Conservation (phyloP, 495 filamentous ascomycete genomes). For the Mycothermus thermophilus region DNA sequence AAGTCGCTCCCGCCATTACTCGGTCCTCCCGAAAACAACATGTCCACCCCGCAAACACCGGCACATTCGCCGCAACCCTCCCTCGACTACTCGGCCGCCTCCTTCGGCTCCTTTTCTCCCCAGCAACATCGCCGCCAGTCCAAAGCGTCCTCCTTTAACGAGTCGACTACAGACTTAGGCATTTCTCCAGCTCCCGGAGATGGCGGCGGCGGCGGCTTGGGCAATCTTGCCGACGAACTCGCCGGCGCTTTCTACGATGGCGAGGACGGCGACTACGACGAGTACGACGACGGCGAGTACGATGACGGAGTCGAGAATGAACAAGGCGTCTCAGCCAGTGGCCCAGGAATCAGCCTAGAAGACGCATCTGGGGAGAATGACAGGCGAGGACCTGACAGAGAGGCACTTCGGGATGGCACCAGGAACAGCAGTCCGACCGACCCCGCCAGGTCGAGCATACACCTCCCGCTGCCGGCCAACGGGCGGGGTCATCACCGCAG, state of each 20-base stretch:
- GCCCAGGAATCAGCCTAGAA: constrained; percentile 19
- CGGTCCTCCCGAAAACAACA: too few relatives aligned
- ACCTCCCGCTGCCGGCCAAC: constrained; percentile 24
- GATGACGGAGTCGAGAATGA: constrained; percentile 43
- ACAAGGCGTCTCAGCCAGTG: constrained; percentile 37
- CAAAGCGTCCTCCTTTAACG: constrained; percentile 45
- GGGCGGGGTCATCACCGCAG: constrained; percentile 32
- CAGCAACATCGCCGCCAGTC: constrained; percentile 33
- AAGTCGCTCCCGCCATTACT: not conserved
- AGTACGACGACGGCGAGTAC: constrained; percentile 42
- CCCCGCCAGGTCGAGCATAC: too few relatives aligned
- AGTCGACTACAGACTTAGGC: constrained; percentile 40
- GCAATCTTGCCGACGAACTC: constrained; percentile 72
- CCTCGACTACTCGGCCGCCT: constrained; percentile 40
- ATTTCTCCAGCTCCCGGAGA: constrained; percentile 28
- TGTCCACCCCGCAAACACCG: constrained; percentile 48
- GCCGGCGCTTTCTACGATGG: constrained; percentile 45
- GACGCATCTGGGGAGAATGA: constrained; percentile 5
- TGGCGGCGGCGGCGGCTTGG: constrained; percentile 42
- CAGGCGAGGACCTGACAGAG: constrained; percentile 3
- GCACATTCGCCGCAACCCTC: constrained; percentile 55
- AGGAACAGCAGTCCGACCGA: too few relatives aligned
- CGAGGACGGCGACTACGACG: constrained; percentile 46
- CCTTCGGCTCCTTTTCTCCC: constrained; percentile 27
- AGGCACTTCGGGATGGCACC: too few relatives aligned